A percentile compares a stretch with the other conserved stretches of the same genome.
Conservation (phyloP, 768 basidiomycete species). For the Rubroboletus satanas region DNA sequence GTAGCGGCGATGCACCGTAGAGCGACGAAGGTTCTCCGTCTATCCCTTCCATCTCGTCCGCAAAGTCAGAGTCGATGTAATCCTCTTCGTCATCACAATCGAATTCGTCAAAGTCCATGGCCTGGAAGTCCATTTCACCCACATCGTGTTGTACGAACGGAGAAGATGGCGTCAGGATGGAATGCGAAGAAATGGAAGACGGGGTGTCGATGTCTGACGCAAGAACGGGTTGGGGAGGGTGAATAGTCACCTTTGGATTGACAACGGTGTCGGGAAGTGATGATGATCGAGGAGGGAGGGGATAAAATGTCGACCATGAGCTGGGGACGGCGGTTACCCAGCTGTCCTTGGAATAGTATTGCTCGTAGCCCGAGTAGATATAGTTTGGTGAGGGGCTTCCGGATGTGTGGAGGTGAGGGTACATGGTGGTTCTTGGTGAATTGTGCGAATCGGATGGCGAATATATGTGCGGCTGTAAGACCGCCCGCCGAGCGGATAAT, state of each 20-base stretch:
- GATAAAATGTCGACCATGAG: conserved; percentile 22
- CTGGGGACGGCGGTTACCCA: conserved; percentile 10
- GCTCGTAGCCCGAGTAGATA: conserved; percentile 23
- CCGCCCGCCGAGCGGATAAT: conserved; percentile 19
- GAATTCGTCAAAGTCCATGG: conserved; percentile 32
- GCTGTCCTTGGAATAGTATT: conserved; percentile 21
- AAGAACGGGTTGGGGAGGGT: conserved; percentile 19
- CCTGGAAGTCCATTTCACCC: conserved; percentile 4
- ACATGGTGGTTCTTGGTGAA: conserved; percentile 25
- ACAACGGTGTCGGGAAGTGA: conserved; percentile 16
- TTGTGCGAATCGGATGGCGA: conserved; percentile 24
- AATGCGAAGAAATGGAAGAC: conserved; percentile 30
- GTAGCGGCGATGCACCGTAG: conserved; percentile 21
- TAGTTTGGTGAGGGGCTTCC: conserved; percentile 21
- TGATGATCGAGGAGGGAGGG: conserved; percentile 13
- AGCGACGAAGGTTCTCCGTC: conserved; percentile 21
- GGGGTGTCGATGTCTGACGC: conserved; percentile 30
- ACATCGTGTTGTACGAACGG: conserved; percentile 24
- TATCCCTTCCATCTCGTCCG: conserved; percentile 32
- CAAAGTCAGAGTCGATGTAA: conserved; percentile 30
- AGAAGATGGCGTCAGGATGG: conserved; percentile 30
- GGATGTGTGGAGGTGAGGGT: conserved; percentile 20
- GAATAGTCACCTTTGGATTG: conserved; percentile 29
- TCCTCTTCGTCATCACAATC: conserved; percentile 33
- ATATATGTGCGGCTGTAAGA: conserved; percentile 31